These are phyloP conservation scores for Selenicereus undatus DNA, from an alignment of 148 eudicot species.

Conservation along the genomic window DNA sequence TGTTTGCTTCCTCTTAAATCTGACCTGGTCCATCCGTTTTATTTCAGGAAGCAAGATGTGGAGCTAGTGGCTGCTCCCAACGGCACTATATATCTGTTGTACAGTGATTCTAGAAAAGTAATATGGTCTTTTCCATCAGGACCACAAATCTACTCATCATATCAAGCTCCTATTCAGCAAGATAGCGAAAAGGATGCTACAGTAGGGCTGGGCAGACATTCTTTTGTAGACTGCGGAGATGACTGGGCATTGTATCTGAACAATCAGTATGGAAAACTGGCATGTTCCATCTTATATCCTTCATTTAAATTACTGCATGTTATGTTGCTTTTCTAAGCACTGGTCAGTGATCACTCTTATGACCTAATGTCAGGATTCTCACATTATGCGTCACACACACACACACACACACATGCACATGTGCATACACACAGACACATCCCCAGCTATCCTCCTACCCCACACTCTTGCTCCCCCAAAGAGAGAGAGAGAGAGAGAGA, in stretches of 20 bases:
- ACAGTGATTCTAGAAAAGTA: slow-evolving; percentile 54
- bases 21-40: background rate
- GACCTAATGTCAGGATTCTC: background rate
- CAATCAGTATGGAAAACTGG: slow-evolving; percentile 53
- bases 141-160: slow-evolving; percentile 66
- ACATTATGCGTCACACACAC: background rate
- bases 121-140: slow-evolving; percentile 90
- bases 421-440: too few species aligned
- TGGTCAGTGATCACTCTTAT: background rate
- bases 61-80: slow-evolving; percentile 76
- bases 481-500: background rate
- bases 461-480: background rate
- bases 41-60: slow-evolving; percentile 47
- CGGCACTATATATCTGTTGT: slow-evolving; percentile 71
- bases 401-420: too few species aligned
- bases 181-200: slow-evolving; percentile 38
- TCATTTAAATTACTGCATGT: background rate
- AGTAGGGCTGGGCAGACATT: slow-evolving; percentile 33
- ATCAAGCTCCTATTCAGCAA: slow-evolving; percentile 48
- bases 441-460: too few species aligned
- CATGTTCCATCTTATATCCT: slow-evolving; percentile 24
- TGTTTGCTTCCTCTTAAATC: background rate
- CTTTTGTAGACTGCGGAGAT: slow-evolving; percentile 77
- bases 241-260: slow-evolving; percentile 75
- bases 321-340: background rate